phyloP scores from a whole-genome alignment of 805 yeast genomes.

The Sporopachydermia quercuum region DNA sequence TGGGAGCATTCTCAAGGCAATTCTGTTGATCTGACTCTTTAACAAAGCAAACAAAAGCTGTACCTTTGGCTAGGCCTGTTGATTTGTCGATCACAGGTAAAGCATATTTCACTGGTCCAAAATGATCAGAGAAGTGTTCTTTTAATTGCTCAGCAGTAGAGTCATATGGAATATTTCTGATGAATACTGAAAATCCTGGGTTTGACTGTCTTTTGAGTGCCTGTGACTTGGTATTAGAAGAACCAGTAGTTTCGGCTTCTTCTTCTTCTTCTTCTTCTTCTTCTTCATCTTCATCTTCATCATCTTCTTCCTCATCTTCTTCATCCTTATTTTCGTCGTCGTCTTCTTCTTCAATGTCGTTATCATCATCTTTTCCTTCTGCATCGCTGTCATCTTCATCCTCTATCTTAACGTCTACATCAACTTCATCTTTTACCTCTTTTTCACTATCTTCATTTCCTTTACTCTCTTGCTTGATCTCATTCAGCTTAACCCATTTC shows the following conservation, averaged over 20 bases:
- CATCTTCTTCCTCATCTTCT: conserved; percentile 18
- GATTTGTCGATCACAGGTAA: conserved; percentile 80
- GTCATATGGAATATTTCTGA: conserved; percentile 89
- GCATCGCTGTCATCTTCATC: conserved; percentile 23
- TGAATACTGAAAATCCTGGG: conserved; percentile 51
- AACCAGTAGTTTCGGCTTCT: conserved; percentile 18
- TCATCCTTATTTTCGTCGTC: conserved; percentile 17
- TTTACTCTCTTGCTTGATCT: conserved; percentile 26
- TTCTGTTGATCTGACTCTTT: conserved; percentile 44
- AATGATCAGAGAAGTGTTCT: conserved; percentile 57
- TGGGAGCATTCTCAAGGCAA: conserved; percentile 72
- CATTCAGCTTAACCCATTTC: conserved; percentile 55
- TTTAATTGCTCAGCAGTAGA: conserved; percentile 67
- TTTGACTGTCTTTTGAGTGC: conserved; percentile 8
- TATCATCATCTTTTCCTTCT: conserved; percentile 19
- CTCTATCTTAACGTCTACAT: conserved; percentile 18
- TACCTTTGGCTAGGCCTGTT: conserved; percentile 81
- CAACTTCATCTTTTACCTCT: conserved; percentile 24
- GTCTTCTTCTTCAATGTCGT: conserved; percentile 18
- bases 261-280: conserved; percentile 14
- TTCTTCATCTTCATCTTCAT: conserved; percentile 16
- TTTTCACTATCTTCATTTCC: conserved; percentile 25
- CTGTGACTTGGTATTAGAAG: conserved; percentile 15
- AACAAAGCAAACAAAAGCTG: conserved; percentile 85
- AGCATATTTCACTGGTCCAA: conserved; percentile 86